These are phyloP conservation scores for Viridothelium virens DNA, from an alignment of 495 filamentous ascomycete genomes.

Conservation along the genomic window DNA sequence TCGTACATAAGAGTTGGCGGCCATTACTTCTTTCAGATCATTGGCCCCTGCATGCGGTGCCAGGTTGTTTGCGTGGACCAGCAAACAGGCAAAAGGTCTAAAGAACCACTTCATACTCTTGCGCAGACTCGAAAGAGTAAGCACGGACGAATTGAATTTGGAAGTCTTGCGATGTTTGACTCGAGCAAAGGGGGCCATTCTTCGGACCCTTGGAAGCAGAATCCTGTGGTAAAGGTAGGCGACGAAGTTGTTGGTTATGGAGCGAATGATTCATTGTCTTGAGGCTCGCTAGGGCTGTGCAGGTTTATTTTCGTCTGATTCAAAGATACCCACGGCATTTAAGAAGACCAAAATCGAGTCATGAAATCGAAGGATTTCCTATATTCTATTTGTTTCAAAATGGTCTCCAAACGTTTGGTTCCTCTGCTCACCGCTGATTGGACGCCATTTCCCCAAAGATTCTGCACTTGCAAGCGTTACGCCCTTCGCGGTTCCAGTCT, in stretches of 20 bases:
- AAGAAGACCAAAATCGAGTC: slow-evolving; percentile 6
- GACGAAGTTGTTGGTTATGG: slow-evolving; percentile 6
- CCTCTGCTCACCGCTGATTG: not conserved
- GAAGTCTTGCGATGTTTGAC: slow-evolving; percentile 6
- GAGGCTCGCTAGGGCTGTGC: not conserved
- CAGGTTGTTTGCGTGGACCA: slow-evolving; percentile 96
- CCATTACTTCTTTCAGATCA: slow-evolving; percentile 53
- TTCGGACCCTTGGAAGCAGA: not conserved
- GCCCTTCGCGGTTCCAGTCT: not conserved
- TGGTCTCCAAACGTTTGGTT: not conserved
- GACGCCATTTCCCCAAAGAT: not conserved
- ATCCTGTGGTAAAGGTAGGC: not conserved
- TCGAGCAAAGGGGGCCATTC: not conserved
- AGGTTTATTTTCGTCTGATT: slow-evolving; percentile 6
- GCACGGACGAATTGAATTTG: slow-evolving; percentile 12
- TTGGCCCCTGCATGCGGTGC: slow-evolving; percentile 78
- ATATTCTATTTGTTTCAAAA: not conserved
- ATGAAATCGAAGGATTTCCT: not conserved
- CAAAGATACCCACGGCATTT: slow-evolving; percentile 6
- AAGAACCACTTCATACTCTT: slow-evolving; percentile 83
- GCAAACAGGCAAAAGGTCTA: slow-evolving; percentile 62
- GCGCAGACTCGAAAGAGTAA: slow-evolving; percentile 53
- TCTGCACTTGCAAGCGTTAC: slow-evolving; percentile 3
- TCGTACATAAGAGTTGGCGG: slow-evolving; percentile 41
- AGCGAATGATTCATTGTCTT: not conserved